phyloP scores from a whole-genome alignment of 2,329 filamentous ascomycete genomes.

The Claviceps purpurea region DNA sequence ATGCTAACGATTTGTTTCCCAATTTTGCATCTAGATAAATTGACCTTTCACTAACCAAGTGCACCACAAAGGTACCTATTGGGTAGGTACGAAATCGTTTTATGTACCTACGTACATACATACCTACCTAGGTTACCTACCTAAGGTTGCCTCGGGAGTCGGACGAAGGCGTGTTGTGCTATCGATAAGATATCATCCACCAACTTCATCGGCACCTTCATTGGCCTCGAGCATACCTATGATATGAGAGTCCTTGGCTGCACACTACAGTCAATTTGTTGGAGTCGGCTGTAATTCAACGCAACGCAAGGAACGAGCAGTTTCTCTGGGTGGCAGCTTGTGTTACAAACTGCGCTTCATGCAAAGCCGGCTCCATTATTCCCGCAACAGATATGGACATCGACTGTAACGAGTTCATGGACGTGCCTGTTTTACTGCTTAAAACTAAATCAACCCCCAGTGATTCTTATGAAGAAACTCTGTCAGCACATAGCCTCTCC shows the following conservation, averaged over 20 bases:
- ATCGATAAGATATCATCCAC: no score
- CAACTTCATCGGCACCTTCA: background rate
- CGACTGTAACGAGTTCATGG: background rate
- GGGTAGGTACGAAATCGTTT: no score
- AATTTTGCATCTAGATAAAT: background rate
- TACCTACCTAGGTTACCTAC: no score
- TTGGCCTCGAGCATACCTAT: background rate
- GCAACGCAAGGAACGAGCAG: background rate
- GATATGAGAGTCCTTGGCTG: background rate
- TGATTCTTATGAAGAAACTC: constrained; percentile 60
- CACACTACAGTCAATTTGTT: background rate
- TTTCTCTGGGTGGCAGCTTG: background rate
- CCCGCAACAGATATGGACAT: background rate
- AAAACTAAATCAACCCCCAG: constrained; percentile 63
- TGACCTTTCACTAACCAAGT: background rate
- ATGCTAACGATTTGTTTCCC: constrained; percentile 13
- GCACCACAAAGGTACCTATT: background rate
- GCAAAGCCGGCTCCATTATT: background rate
- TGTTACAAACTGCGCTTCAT: background rate
- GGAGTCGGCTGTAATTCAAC: background rate
- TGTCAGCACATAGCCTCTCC: constrained; percentile 12
- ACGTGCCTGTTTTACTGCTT: constrained; percentile 49
- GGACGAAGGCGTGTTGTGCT: no score
- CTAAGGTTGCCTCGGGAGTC: no score
- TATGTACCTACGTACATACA: no score